Conservation (phyloP, 139 green algal species). For the Chlamydomonas incerta region DNA sequence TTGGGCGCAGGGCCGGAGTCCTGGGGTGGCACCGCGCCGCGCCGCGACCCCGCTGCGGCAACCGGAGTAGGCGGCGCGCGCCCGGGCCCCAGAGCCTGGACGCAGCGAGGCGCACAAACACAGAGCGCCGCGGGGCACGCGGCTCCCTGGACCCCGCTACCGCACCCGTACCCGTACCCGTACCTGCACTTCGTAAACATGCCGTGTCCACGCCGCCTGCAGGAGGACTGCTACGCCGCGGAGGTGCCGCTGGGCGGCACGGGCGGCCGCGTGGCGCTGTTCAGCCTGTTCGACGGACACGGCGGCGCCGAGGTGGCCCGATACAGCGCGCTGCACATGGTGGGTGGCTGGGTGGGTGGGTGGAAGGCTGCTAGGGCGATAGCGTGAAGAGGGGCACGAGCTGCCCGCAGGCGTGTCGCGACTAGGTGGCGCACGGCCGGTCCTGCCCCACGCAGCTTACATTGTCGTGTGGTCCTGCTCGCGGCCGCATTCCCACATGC, state of each 20-base stretch:
- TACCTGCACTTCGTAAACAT: too few relatives aligned
- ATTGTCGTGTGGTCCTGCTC: background rate
- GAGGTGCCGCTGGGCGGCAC: slow-evolving; percentile 21
- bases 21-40: too few relatives aligned
- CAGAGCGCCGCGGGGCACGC: background rate
- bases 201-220: too few relatives aligned
- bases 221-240: slow-evolving; percentile 38
- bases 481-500: background rate
- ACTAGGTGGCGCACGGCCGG: background rate
- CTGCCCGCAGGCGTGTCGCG: too few relatives aligned
- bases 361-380: background rate
- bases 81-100: too few relatives aligned
- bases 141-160: background rate
- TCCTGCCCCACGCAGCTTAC: background rate
- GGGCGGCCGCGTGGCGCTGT: background rate
- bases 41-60: too few relatives aligned
- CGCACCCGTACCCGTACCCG: too few relatives aligned
- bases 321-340: slow-evolving; percentile 33
- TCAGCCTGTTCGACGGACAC: slow-evolving; percentile 29
- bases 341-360: background rate
- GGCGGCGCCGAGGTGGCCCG: slow-evolving; percentile 36
- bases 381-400: background rate
- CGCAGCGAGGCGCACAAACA: background rate
- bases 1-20: too few relatives aligned
- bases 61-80: background rate